phyloP scores from a whole-genome alignment of 75 land plant species.

The Picea sitchensis region DNA sequence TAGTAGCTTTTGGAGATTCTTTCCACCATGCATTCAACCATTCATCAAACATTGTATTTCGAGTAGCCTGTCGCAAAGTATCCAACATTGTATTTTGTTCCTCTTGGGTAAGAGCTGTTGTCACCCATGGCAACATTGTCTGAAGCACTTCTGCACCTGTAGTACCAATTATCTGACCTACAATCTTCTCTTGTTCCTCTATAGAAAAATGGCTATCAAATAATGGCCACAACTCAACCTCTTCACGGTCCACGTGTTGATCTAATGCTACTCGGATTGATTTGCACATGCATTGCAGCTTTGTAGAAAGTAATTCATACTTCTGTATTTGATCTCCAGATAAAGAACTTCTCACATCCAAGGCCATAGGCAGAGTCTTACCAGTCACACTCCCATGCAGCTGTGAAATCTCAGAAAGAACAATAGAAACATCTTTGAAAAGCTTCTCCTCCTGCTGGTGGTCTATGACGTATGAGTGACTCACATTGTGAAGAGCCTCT shows the following conservation, averaged over 20 bases:
- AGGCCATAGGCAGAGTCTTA: not conserved
- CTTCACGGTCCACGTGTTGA: conserved; percentile 68
- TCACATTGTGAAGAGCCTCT: conserved; percentile 62
- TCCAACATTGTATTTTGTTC: conserved; percentile 62
- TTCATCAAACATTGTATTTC: conserved; percentile 73
- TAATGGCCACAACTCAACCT: conserved; percentile 69
- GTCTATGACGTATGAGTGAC: conserved; percentile 67
- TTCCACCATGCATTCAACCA: conserved; percentile 84
- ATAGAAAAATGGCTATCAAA: conserved; percentile 55
- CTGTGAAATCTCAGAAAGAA: conserved; percentile 28
- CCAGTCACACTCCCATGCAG: conserved; percentile 8
- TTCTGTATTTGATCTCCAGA: conserved; percentile 4
- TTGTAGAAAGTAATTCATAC: conserved; percentile 31
- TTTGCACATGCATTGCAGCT: conserved; percentile 67
- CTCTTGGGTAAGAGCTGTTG: conserved; percentile 49
- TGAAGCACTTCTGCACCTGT: conserved; percentile 76
- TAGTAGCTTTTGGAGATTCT: conserved; percentile 26
- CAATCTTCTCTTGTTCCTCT: conserved; percentile 70
- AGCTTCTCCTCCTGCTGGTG: conserved; percentile 64
- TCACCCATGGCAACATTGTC: conserved; percentile 82
- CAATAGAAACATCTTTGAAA: conserved; percentile 40
- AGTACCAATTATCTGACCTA: conserved; percentile 64
- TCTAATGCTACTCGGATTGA: conserved; percentile 41
- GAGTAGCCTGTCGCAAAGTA: conserved; percentile 56
- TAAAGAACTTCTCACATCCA: not conserved